Evolutionary conservation across 495 filamentous ascomycete species (phyloP).

Genomic region (Penicillium chermesinum): DNA sequence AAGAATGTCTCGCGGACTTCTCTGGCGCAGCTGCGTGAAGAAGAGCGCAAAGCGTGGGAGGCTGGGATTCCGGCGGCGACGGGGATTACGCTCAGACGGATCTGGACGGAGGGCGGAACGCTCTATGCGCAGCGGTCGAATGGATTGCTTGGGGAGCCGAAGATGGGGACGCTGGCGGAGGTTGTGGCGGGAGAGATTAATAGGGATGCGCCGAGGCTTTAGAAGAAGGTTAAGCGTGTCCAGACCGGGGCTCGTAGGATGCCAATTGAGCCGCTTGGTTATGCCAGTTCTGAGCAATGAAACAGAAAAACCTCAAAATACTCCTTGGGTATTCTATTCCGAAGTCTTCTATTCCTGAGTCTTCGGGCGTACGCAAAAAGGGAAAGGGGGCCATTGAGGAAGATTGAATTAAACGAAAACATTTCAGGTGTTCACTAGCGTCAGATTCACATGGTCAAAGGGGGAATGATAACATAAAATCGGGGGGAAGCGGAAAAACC

Average conservation of each 20-base stretch:
- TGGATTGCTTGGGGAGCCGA: conserved; percentile 43
- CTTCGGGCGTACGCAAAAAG: not conserved
- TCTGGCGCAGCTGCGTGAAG: conserved; percentile 42
- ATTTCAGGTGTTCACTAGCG: conserved; percentile 21
- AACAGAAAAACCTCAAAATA: too few species aligned
- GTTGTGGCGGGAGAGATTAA: conserved; percentile 27
- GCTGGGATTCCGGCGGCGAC: conserved; percentile 50
- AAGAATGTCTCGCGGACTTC: conserved; percentile 52
- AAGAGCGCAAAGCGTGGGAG: conserved; percentile 55
- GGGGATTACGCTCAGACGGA: conserved; percentile 53
- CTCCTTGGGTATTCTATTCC: too few species aligned
- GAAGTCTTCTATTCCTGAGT: too few species aligned
- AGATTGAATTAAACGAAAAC: conserved; percentile 16
- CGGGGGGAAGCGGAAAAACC: conserved; percentile 7
- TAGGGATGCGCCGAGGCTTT: conserved; percentile 13
- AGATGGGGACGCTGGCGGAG: conserved; percentile 45
- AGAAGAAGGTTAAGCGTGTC: too few species aligned
- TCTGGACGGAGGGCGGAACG: conserved; percentile 69
- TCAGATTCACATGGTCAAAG: conserved; percentile 24
- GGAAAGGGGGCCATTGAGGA: not conserved
- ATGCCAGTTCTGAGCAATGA: too few species aligned
- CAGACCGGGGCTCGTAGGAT: too few species aligned
- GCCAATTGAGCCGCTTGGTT: too few species aligned
- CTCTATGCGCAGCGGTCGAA: conserved; percentile 66
- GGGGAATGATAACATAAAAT: conserved; percentile 21